Evolutionary conservation across 2,329 filamentous ascomycete species (phyloP).

Genomic region (Hypoxylon sp.): DNA sequence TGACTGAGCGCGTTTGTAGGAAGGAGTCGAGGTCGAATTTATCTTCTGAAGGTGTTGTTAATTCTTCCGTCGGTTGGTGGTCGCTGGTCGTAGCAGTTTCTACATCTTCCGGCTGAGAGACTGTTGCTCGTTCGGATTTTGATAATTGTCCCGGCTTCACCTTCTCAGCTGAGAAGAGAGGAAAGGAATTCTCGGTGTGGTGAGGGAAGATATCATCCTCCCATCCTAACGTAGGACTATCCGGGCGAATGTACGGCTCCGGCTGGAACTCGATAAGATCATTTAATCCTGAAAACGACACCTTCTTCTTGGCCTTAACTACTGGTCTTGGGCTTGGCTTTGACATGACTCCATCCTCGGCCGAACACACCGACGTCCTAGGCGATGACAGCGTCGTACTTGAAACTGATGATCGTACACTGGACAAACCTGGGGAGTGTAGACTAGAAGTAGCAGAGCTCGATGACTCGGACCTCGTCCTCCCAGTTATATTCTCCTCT

Average conservation of each 20-base stretch:
- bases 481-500: conserved; percentile 59
- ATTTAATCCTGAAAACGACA: conserved; percentile 59
- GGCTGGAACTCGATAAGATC: conserved; percentile 55
- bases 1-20: conserved; percentile 61
- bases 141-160: conserved; percentile 11
- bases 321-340: conserved; percentile 28
- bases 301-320: conserved; percentile 59
- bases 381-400: conserved; percentile 64
- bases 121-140: conserved; percentile 9
- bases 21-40: conserved; percentile 56
- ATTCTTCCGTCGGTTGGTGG: conserved; percentile 13
- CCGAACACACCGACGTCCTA: conserved; percentile 60
- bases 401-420: conserved; percentile 63
- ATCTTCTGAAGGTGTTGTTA: conserved; percentile 37
- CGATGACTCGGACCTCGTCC: conserved; percentile 57
- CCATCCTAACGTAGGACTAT: conserved; percentile 72
- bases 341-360: conserved; percentile 43
- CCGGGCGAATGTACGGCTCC: conserved; percentile 68
- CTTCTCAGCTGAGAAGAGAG: conserved; percentile 27
- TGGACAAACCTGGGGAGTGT: conserved; percentile 64
- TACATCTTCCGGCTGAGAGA: conserved; percentile 24
- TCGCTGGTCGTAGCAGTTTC: conserved; percentile 14
- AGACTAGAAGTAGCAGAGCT: conserved; percentile 58
- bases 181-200: conserved; percentile 21
- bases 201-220: conserved; percentile 57